A percentile compares a stretch with the other conserved stretches of the same genome.
Evolutionary conservation across 768 basidiomycete species (phyloP).

Genomic region (Boletus vermiculosoides): DNA sequence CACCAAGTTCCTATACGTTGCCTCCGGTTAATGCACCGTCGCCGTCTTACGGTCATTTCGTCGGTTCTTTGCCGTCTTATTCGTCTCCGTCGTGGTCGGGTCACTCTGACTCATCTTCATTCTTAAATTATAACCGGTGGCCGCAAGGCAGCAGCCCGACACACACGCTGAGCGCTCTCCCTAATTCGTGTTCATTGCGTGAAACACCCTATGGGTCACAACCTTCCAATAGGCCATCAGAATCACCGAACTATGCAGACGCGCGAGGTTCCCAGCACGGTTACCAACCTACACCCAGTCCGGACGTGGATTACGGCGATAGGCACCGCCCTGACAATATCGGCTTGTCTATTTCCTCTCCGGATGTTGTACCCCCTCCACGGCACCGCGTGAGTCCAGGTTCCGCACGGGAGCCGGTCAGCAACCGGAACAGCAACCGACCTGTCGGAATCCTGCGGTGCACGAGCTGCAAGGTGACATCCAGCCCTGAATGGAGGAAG

Average conservation of each 20-base stretch:
- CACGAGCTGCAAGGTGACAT: constrained; percentile 76
- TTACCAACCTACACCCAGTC: constrained; percentile 39
- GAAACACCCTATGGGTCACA: constrained; percentile 30
- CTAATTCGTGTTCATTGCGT: constrained; percentile 30
- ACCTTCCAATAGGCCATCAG: constrained; percentile 41
- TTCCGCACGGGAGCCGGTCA: constrained; percentile 46
- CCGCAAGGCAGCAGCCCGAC: constrained; percentile 28
- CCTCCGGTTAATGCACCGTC: constrained; percentile 32
- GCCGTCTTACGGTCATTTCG: constrained; percentile 29
- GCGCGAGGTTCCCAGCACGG: constrained; percentile 34
- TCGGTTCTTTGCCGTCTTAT: constrained; percentile 26
- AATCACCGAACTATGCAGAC: constrained; percentile 30
- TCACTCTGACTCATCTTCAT: constrained; percentile 31
- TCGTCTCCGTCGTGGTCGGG: constrained; percentile 28
- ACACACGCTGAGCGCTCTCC: constrained; percentile 24
- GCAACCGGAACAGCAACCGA: constrained; percentile 51
- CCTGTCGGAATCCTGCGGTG: constrained; percentile 73
- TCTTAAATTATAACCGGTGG: constrained; percentile 33
- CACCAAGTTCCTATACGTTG: constrained; percentile 29
- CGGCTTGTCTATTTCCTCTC: constrained; percentile 26
- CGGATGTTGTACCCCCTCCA: constrained; percentile 55
- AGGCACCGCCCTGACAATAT: constrained; percentile 35
- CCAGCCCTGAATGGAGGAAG: constrained; percentile 90
- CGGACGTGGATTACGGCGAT: constrained; percentile 38
- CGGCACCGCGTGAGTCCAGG: constrained; percentile 55